phyloP scores from a whole-genome alignment of 768 basidiomycete species.

The Chlorophyllum brunneum region DNA sequence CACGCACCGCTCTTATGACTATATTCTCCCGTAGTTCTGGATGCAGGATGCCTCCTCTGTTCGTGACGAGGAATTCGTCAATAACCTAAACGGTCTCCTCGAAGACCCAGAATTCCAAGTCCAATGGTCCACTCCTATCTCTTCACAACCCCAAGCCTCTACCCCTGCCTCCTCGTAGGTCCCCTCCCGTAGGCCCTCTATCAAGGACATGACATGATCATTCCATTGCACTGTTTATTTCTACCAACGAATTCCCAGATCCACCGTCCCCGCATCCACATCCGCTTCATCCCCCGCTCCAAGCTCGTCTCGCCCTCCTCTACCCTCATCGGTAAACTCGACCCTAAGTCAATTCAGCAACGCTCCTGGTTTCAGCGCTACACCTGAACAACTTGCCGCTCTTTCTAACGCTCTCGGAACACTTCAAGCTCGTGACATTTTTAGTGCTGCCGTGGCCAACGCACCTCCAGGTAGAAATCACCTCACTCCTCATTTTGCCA shows the following conservation, averaged over 20 bases:
- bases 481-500: background rate
- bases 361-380: conserved; percentile 33
- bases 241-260: conserved; percentile 3
- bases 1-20: no score
- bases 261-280: conserved; percentile 9
- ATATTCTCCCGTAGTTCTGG: conserved; percentile 59
- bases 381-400: conserved; percentile 65
- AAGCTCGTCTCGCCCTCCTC: background rate
- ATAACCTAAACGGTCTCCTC: conserved; percentile 68
- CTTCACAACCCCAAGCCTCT: conserved; percentile 25
- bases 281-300: conserved; percentile 15
- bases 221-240: background rate
- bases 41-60: conserved; percentile 74
- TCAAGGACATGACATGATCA: conserved; percentile 9
- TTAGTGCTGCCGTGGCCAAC: conserved; percentile 16
- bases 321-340: background rate
- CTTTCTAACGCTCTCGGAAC: conserved; percentile 51
- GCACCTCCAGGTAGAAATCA: conserved; percentile 29
- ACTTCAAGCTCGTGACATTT: conserved; percentile 31
- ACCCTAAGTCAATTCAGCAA: background rate
- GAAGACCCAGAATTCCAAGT: conserved; percentile 60
- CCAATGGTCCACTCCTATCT: conserved; percentile 53
- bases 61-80: conserved; percentile 69
- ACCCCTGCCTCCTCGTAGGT: conserved; percentile 30
- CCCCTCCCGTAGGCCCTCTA: background rate